These are phyloP conservation scores for Vitis hybrid DNA, from an alignment of 177 flowering plant genomes.

Conservation along the genomic window DNA sequence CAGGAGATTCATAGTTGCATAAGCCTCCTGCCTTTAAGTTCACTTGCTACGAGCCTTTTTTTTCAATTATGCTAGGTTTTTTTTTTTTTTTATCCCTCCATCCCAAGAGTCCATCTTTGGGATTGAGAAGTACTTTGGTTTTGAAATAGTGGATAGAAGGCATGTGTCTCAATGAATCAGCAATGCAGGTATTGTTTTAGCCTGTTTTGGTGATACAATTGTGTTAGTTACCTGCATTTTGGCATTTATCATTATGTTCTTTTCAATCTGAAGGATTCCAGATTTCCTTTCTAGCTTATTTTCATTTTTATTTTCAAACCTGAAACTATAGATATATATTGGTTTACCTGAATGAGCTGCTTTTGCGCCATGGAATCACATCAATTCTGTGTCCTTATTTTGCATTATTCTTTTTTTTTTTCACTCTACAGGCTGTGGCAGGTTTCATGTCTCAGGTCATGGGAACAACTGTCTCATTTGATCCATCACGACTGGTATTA, in stretches of 20 bases:
- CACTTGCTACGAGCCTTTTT: not conserved
- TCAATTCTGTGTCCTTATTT: not conserved
- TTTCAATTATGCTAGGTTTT: not conserved
- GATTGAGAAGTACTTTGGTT: too few relatives aligned
- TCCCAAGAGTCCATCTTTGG: too few relatives aligned
- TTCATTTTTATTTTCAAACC: not conserved
- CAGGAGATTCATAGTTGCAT: not conserved
- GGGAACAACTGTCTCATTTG: slow-evolving; percentile 45
- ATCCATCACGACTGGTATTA: slow-evolving; percentile 67
- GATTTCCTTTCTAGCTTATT: not conserved
- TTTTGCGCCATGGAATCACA: not conserved
- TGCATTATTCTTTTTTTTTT: not conserved
- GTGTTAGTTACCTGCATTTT: too few relatives aligned
- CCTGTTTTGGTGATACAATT: too few relatives aligned
- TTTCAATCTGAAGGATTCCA: too few relatives aligned
- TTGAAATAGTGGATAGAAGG: too few relatives aligned
- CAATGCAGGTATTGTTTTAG: too few relatives aligned
- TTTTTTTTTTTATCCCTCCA: not conserved
- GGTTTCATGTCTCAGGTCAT: slow-evolving; percentile 76
- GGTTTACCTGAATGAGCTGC: not conserved
- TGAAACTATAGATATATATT: not conserved
- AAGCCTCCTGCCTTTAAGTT: not conserved
- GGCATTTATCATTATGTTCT: too few relatives aligned
- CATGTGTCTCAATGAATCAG: too few relatives aligned
- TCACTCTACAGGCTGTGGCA: slow-evolving; percentile 66